Base-by-base conservation (phyloP, 306 rosid species). In the Herpetospermum pedunculosum region DNA sequence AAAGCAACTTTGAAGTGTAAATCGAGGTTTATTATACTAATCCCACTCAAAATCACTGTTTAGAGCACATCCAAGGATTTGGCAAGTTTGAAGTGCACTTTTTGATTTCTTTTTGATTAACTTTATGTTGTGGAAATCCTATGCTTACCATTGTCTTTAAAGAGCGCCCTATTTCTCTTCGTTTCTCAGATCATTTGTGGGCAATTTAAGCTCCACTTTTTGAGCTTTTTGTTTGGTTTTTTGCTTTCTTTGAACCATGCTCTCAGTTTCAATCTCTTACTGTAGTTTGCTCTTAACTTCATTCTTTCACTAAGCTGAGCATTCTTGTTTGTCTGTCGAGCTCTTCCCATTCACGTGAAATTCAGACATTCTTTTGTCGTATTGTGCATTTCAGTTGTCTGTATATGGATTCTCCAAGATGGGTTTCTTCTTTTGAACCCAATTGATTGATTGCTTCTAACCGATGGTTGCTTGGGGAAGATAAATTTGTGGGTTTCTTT, bases 361-460 rank as follows among this genome's bases (percentile, higher is more conserved):
- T 70, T 70, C 74, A 70, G 74, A 70, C 58, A 70, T 70, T 70
- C 74, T 47, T 47, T 70, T 70, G 74, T 70, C 74, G 67, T 73
- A 8, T 73, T 55, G 53, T 40, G 38, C 50, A 73, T 6, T 54
- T 54, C 29, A 15, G 53, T 32, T 50, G 63, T 73, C 67, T 55
- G 67, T 40, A 53, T 25, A 25, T 53, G 53, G 53, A 53, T 38
- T 73, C 77, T 38, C 77, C 53, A 21, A 38, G 48, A 73, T 40
- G 69, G 77, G 77, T 23, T 73, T 53, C 48, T 40, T 26, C 16
- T 55, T 72, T 19, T 72, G 18, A 58, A 72, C 47, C 48, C 48
- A n/a, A 18, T 30, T 72, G 63, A 71, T 50, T 71, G 41, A 38
- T 49, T 32, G 46, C 34, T 70, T 72, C 49, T 5, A 72, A 34